phyloP scores from a whole-genome alignment of 768 basidiomycete genomes.

The Scleroderma bovista region DNA sequence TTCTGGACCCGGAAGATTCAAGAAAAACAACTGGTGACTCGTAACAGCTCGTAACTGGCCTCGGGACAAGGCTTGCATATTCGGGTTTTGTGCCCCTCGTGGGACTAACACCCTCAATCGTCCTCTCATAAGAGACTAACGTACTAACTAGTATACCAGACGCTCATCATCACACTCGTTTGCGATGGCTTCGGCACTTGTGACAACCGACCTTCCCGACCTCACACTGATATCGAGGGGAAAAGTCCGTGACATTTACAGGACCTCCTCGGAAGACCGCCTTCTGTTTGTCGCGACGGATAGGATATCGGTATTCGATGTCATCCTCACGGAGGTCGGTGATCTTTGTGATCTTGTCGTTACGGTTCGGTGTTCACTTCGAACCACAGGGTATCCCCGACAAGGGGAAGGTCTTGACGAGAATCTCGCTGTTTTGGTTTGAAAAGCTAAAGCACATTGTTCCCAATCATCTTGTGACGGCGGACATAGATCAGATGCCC shows the following conservation, averaged over 20 bases:
- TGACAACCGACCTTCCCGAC: conserved; percentile 50
- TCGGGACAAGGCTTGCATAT: no score
- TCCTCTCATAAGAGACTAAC: no score
- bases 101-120: no score
- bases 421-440: conserved; percentile 96
- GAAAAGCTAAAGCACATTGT: conserved; percentile 70
- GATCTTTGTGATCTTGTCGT: conserved; percentile 1
- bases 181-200: conserved; percentile 35
- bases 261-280: conserved; percentile 59
- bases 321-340: conserved; percentile 88
- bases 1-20: no score
- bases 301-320: conserved; percentile 95
- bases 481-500: conserved; percentile 77
- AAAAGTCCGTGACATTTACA: conserved; percentile 95
- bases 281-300: conserved; percentile 94
- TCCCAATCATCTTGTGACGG: conserved; percentile 86
- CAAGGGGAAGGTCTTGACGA: conserved; percentile 86
- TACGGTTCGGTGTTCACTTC: background rate
- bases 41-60: no score
- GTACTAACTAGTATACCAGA: no score
- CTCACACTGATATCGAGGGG: conserved; percentile 78
- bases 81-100: no score
- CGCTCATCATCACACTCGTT: background rate
- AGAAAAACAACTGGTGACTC: no score
- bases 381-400: conserved; percentile 78